A percentile compares a stretch with the other conserved stretches of the same genome.
Evolutionary conservation across 2,329 filamentous ascomycete genomes (phyloP).

Genomic region (Diaporthe australafricana): DNA sequence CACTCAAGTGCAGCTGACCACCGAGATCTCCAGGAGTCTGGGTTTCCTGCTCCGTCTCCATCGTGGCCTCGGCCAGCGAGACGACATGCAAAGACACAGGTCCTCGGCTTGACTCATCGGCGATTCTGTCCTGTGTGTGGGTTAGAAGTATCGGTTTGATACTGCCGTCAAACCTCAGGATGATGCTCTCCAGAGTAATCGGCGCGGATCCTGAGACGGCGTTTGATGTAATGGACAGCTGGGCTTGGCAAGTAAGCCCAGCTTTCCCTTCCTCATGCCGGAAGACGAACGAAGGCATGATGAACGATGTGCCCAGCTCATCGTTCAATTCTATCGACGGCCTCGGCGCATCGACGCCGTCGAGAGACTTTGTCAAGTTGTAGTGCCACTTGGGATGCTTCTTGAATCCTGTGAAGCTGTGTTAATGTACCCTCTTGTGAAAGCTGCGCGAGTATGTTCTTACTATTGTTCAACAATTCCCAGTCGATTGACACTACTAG

Average conservation of each 20-base stretch:
- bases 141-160: conserved; percentile 66
- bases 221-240: conserved; percentile 68
- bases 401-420: conserved; percentile 59
- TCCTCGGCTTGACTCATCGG: neutral
- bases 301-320: conserved; percentile 63
- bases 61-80: conserved; percentile 44
- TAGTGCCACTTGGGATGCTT: conserved; percentile 70
- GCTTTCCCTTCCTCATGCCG: conserved; percentile 50
- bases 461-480: conserved; percentile 71
- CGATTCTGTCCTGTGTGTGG: conserved; percentile 48
- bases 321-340: conserved; percentile 64
- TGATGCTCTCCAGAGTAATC: conserved; percentile 62
- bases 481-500: conserved; percentile 72
- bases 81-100: conserved; percentile 45
- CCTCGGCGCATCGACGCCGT: conserved; percentile 58
- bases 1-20: conserved; percentile 54
- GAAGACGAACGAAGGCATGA: conserved; percentile 55
- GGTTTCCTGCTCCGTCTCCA: conserved; percentile 41
- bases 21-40: conserved; percentile 42
- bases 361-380: conserved; percentile 67
- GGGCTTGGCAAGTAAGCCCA: conserved; percentile 68
- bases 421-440: conserved; percentile 38
- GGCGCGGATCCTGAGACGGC: conserved; percentile 65
- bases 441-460: conserved; percentile 44
- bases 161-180: conserved; percentile 67